Conservation (phyloP, 768 basidiomycete species). For the Basidioascus undulatus region DNA sequence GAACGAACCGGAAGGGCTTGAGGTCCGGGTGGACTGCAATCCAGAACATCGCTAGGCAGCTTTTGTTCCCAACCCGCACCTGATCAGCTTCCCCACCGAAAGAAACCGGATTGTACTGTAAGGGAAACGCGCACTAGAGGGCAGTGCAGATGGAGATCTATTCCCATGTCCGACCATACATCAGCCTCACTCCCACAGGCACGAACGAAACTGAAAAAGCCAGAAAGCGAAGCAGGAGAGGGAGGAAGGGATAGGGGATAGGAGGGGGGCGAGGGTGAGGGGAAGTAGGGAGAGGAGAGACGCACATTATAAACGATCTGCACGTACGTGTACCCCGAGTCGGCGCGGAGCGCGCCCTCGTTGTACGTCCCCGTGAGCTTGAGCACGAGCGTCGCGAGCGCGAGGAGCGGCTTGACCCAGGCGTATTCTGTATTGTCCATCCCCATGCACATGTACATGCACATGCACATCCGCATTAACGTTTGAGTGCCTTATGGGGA, state of each 20-base stretch:
- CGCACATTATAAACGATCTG: slow-evolving; percentile 39
- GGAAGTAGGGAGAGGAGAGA: no score
- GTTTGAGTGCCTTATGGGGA: no score
- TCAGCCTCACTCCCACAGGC: no score
- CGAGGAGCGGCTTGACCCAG: slow-evolving; percentile 78
- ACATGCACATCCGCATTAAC: no score
- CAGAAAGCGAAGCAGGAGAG: background rate
- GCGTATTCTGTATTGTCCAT: slow-evolving; percentile 79
- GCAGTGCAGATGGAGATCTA: slow-evolving; percentile 18
- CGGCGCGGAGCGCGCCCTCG: slow-evolving; percentile 62
- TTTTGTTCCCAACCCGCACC: no score
- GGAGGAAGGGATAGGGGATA: no score
- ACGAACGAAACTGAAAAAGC: no score
- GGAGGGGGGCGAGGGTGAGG: no score
- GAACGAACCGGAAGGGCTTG: slow-evolving; percentile 53
- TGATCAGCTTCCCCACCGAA: no score
- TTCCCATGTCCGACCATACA: no score
- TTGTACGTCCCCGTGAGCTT: slow-evolving; percentile 70
- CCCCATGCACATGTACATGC: background rate
- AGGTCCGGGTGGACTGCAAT: slow-evolving; percentile 69
- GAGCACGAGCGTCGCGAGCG: slow-evolving; percentile 55
- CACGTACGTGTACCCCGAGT: slow-evolving; percentile 78
- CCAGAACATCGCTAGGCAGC: slow-evolving; percentile 94
- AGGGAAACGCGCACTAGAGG: slow-evolving; percentile 7
- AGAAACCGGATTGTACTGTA: slow-evolving; percentile 49